phyloP scores from a whole-genome alignment of 345 rosid genomes.

The Populus davidiana region DNA sequence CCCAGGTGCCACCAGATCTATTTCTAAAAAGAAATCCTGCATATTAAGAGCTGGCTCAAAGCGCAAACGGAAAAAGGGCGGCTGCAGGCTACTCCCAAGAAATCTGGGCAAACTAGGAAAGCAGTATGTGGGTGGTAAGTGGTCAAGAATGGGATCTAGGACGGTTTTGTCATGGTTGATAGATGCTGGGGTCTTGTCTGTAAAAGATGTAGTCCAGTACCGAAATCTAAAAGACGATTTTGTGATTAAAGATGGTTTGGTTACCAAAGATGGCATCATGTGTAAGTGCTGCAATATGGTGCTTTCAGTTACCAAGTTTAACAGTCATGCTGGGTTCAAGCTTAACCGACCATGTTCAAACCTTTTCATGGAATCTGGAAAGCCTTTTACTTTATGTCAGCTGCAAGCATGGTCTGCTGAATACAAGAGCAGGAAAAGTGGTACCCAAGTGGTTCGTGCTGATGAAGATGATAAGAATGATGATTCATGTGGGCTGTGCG shows the following conservation, averaged over 20 bases:
- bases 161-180: slow-evolving; percentile 82
- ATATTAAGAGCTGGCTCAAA: slow-evolving; percentile 45
- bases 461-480: slow-evolving; percentile 80
- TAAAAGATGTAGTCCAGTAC: slow-evolving; percentile 71
- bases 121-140: slow-evolving; percentile 36
- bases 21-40: slow-evolving; percentile 43
- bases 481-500: slow-evolving; percentile 94
- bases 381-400: slow-evolving; percentile 66
- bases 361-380: slow-evolving; percentile 83
- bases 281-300: slow-evolving; percentile 70
- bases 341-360: slow-evolving; percentile 67
- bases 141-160: slow-evolving; percentile 52
- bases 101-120: slow-evolving; percentile 47
- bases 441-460: slow-evolving; percentile 38
- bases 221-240: slow-evolving; percentile 58
- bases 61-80: slow-evolving; percentile 46
- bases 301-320: slow-evolving; percentile 70
- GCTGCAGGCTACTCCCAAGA: slow-evolving; percentile 66
- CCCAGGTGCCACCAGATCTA: slow-evolving; percentile 32
- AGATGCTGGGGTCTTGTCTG: slow-evolving; percentile 49
- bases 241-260: slow-evolving; percentile 68
- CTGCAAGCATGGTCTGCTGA: slow-evolving; percentile 92
- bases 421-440: slow-evolving; percentile 61
- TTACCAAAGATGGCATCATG: slow-evolving; percentile 64
- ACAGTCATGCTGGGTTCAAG: slow-evolving; percentile 74